Evolutionary conservation across 179 eudicot genomes (phyloP).

Genomic region (Carnegiea gigantea): DNA sequence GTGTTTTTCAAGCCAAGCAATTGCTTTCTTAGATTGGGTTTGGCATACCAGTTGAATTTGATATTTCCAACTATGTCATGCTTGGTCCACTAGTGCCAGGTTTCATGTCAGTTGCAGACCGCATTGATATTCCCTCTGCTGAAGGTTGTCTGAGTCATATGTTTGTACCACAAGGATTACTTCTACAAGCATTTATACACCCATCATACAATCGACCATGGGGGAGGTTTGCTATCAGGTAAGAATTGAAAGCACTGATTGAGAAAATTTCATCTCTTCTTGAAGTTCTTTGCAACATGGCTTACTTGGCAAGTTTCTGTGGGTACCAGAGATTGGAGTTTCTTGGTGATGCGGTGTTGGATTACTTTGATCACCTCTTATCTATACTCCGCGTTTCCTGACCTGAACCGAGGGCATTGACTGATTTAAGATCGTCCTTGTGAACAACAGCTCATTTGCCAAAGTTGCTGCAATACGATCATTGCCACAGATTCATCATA

Average conservation of each 20-base stretch:
- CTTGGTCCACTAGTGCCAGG: slow-evolving; percentile 60
- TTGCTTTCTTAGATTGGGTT: slow-evolving; percentile 89
- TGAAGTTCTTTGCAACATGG: neutral
- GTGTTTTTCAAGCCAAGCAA: slow-evolving; percentile 91
- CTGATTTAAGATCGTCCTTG: slow-evolving; percentile 89
- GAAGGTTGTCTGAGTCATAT: slow-evolving; percentile 56
- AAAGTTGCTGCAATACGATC: slow-evolving; percentile 55
- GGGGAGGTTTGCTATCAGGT: slow-evolving; percentile 98
- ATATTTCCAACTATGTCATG: slow-evolving; percentile 53
- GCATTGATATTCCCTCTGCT: slow-evolving; percentile 44
- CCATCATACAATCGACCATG: slow-evolving; percentile 75
- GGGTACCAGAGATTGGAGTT: slow-evolving; percentile 81
- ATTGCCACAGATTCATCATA: slow-evolving; percentile 56
- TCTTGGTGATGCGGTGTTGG: slow-evolving; percentile 95
- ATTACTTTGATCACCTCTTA: slow-evolving; percentile 90
- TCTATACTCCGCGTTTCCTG: slow-evolving; percentile 76
- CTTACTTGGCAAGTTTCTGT: slow-evolving; percentile 4
- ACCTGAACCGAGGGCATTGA: slow-evolving; percentile 87
- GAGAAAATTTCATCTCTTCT: neutral
- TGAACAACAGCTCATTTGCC: slow-evolving; percentile 78
- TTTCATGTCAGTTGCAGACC: slow-evolving; percentile 59
- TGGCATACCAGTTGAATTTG: slow-evolving; percentile 67
- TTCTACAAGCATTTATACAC: slow-evolving; percentile 86
- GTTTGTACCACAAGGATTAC: slow-evolving; percentile 75
- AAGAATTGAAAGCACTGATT: neutral